These are phyloP conservation scores for Colletotrichum sp. DNA, from an alignment of 2,329 filamentous ascomycete genomes.

Conservation along the genomic window DNA sequence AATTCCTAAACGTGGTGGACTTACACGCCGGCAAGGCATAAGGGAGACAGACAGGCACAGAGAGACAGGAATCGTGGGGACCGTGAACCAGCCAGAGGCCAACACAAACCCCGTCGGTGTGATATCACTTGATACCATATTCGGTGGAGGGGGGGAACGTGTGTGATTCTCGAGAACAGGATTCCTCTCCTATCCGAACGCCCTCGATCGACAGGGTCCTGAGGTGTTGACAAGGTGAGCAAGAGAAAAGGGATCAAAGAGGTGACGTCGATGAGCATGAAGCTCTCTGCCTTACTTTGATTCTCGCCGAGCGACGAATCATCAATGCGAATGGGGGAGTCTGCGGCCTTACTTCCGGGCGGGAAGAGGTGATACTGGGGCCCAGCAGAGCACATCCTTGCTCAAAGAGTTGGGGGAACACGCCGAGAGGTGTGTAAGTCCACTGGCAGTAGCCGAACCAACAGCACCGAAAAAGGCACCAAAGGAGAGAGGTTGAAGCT, in stretches of 20 bases:
- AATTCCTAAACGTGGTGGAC: not conserved
- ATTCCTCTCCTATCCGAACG: not conserved
- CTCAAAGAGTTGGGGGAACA: not conserved
- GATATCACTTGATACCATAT: constrained; percentile 16
- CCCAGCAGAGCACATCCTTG: not conserved
- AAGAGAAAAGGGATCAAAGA: not conserved
- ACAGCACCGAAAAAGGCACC: not conserved
- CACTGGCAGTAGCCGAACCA: not conserved
- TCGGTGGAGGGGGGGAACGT: not conserved
- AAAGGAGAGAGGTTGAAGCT: not conserved
- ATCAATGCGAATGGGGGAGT: not conserved
- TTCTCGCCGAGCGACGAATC: not conserved
- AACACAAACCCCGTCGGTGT: constrained; percentile 1
- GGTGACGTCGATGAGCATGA: not conserved
- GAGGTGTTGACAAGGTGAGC: not conserved
- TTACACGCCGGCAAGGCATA: not conserved
- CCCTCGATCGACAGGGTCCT: constrained; percentile 1
- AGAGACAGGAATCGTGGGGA: not conserved
- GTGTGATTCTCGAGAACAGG: not conserved
- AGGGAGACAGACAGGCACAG: not conserved
- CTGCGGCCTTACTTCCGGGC: not conserved
- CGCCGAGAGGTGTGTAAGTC: not conserved
- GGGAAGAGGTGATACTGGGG: not conserved
- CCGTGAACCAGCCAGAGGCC: not conserved
- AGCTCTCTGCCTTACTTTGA: not conserved